phyloP scores from a whole-genome alignment of 1,284 basidiomycete species.

The Meira nashicola region DNA sequence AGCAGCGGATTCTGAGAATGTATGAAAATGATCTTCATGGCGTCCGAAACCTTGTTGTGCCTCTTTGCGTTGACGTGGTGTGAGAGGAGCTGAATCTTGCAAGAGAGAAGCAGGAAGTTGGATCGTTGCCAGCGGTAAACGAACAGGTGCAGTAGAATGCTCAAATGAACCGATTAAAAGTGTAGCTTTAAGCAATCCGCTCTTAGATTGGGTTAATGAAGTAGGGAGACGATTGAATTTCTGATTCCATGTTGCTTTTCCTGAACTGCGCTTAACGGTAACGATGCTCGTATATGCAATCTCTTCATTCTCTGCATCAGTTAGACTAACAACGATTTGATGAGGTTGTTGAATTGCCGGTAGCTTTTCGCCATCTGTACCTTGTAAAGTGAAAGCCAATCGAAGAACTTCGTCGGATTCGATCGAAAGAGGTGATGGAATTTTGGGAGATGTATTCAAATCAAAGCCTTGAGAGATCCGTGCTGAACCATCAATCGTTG shows the following conservation, averaged over 20 bases:
- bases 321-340: constrained; percentile 1
- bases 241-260: constrained; percentile 10
- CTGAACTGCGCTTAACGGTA: constrained; percentile 2
- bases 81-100: neutral
- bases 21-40: constrained; percentile 29
- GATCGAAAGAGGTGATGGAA: neutral
- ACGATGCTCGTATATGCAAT: neutral
- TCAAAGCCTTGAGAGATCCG: neutral
- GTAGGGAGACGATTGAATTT: constrained; percentile 3
- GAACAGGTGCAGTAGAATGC: neutral
- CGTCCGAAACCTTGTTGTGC: neutral
- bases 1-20: constrained; percentile 30
- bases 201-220: neutral
- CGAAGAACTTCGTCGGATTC: constrained; percentile 3
- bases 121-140: neutral
- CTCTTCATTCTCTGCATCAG: neutral
- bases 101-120: neutral
- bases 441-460: neutral
- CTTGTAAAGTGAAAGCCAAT: neutral
- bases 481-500: constrained; percentile 7
- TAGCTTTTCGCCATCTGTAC: neutral
- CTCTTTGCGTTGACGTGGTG: neutral
- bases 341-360: neutral
- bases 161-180: constrained; percentile 9
- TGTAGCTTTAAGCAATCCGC: neutral